These are phyloP conservation scores for Diplocarpon rosae DNA, from an alignment of 2,329 filamentous ascomycete genomes.

Conservation along the genomic window DNA sequence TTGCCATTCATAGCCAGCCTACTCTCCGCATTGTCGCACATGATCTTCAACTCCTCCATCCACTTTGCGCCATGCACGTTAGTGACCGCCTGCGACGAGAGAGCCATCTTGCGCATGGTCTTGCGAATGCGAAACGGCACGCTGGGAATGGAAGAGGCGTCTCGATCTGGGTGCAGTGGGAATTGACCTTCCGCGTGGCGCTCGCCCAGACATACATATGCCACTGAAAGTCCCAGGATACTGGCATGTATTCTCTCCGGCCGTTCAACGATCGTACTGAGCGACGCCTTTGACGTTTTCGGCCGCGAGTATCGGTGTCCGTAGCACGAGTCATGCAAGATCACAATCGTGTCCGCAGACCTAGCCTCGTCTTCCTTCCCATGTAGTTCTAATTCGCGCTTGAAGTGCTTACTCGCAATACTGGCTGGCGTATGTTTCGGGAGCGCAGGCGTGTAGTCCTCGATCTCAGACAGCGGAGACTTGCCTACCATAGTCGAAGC, in stretches of 20 bases:
- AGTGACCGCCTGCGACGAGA: conserved; percentile 69
- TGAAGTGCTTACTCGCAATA: conserved; percentile 27
- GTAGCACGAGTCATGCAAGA: conserved; percentile 90
- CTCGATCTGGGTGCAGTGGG: conserved; percentile 53
- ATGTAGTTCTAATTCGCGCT: conserved; percentile 25
- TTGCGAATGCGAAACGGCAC: conserved; percentile 80
- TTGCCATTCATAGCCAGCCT: conserved; percentile 68
- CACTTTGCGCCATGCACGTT: conserved; percentile 85
- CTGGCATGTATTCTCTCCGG: conserved; percentile 83
- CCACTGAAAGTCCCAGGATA: conserved; percentile 69
- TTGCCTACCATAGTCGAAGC: conserved; percentile 28
- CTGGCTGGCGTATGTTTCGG: conserved; percentile 38
- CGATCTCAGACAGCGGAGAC: conserved; percentile 30
- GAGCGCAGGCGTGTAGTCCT: conserved; percentile 26
- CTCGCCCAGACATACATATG: conserved; percentile 83
- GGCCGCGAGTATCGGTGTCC: conserved; percentile 85
- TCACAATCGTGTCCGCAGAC: conserved; percentile 58
- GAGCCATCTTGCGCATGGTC: conserved; percentile 57
- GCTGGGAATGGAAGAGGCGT: conserved; percentile 38
- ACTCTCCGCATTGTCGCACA: conserved; percentile 72
- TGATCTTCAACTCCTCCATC: conserved; percentile 82
- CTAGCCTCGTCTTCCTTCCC: conserved; percentile 15
- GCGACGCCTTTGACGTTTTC: conserved; percentile 56
- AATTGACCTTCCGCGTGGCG: conserved; percentile 61
- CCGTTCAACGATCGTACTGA: conserved; percentile 81